These are phyloP conservation scores for Leucogyrophana mollusca DNA, from an alignment of 768 basidiomycete genomes.

Conservation along the genomic window DNA sequence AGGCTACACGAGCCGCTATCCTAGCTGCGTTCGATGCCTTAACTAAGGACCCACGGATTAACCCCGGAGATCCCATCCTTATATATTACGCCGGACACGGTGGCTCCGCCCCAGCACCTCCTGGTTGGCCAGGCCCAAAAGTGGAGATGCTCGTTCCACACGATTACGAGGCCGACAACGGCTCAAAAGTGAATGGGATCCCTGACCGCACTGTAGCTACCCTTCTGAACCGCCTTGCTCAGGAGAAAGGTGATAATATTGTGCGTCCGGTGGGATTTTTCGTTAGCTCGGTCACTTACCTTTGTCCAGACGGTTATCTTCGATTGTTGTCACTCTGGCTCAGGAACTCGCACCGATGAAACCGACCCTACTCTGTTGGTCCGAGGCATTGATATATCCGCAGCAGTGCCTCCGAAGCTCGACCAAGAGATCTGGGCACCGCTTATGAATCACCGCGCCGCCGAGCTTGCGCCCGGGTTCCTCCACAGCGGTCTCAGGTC, in stretches of 20 bases:
- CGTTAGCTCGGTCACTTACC: neutral
- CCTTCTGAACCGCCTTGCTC: conserved; percentile 36
- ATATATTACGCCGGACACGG: conserved; percentile 49
- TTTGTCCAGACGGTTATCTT: conserved; percentile 40
- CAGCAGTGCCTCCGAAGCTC: conserved; percentile 9
- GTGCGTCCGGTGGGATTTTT: no score
- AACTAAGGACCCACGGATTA: conserved; percentile 20
- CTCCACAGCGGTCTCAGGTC: conserved; percentile 29
- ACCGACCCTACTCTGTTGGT: conserved; percentile 4
- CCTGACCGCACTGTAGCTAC: conserved; percentile 43
- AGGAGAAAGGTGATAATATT: conserved; percentile 41
- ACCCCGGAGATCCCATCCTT: conserved; percentile 32
- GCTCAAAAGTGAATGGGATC: conserved; percentile 30
- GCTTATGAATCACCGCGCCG: conserved; percentile 13
- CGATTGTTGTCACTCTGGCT: conserved; percentile 45
- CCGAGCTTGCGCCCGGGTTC: conserved; percentile 16
- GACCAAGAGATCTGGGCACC: conserved; percentile 25
- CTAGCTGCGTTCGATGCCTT: conserved; percentile 24
- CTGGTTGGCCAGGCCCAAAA: conserved; percentile 26
- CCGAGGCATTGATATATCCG: conserved; percentile 7
- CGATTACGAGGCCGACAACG: conserved; percentile 23
- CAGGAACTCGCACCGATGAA: conserved; percentile 26
- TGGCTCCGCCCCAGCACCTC: conserved; percentile 29
- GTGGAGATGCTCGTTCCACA: conserved; percentile 30
- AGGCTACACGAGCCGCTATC: conserved; percentile 37